phyloP scores from a whole-genome alignment of 1,284 basidiomycete species.

The Sporisorium reilianum region DNA sequence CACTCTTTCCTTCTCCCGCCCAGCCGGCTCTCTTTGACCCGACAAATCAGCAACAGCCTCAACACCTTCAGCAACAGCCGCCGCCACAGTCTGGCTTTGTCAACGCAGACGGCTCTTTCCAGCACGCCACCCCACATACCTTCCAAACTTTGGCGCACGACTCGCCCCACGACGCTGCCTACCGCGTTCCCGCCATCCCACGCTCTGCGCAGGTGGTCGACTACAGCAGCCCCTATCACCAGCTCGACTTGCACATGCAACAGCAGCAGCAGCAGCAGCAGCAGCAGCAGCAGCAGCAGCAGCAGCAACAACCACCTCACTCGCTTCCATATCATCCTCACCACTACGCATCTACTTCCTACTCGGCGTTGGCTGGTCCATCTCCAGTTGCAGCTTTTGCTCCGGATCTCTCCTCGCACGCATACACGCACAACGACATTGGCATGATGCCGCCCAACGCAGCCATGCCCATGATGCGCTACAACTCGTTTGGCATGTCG shows the following conservation, averaged over 20 bases:
- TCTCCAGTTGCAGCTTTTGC: slow-evolving; percentile 16
- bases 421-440: slow-evolving; percentile 29
- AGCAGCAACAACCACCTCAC: slow-evolving; percentile 20
- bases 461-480: slow-evolving; percentile 43
- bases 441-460: slow-evolving; percentile 22
- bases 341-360: slow-evolving; percentile 39
- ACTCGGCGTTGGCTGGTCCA: slow-evolving; percentile 25
- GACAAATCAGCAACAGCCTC: slow-evolving; percentile 20
- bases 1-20: slow-evolving; percentile 27
- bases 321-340: slow-evolving; percentile 17
- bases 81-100: slow-evolving; percentile 18
- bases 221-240: slow-evolving; percentile 36
- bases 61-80: slow-evolving; percentile 31
- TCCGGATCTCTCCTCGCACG: slow-evolving; percentile 23
- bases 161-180: slow-evolving; percentile 28
- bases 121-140: slow-evolving; percentile 20
- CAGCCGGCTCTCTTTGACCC: slow-evolving; percentile 24
- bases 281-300: slow-evolving; percentile 22
- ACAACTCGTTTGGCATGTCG: slow-evolving; percentile 34
- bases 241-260: slow-evolving; percentile 23
- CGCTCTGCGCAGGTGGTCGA: slow-evolving; percentile 25
- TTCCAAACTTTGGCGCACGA: slow-evolving; percentile 27
- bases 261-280: slow-evolving; percentile 21
- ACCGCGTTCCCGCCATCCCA: slow-evolving; percentile 29
- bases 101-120: slow-evolving; percentile 20